A percentile compares a stretch with the other conserved stretches of the same genome.
Evolutionary conservation across 768 basidiomycete species (phyloP).

Genomic region (Rhizopogon sp.): DNA sequence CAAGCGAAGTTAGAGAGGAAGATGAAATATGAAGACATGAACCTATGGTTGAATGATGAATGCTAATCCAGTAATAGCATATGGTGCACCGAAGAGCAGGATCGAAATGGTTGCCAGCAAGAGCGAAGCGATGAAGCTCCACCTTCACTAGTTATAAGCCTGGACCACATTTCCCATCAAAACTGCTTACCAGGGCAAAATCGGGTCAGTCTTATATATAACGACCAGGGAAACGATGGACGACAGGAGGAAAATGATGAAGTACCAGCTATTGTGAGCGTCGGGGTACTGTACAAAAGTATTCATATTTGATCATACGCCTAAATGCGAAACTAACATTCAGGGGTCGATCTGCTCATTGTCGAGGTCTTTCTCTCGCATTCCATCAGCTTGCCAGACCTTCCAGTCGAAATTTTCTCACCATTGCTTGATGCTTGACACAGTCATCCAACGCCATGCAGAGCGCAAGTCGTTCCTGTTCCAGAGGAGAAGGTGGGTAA

Average conservation of each 20-base stretch:
- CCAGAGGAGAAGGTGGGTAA: constrained; percentile 50
- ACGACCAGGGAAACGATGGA: constrained; percentile 51
- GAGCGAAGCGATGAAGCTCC: constrained; percentile 49
- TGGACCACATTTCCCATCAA: constrained; percentile 1
- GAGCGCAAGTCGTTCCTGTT: constrained; percentile 43
- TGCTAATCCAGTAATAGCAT: constrained; percentile 38
- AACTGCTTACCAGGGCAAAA: constrained; percentile 45
- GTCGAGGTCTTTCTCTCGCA: constrained; percentile 25
- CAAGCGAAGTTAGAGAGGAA: no score
- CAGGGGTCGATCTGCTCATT: constrained; percentile 40
- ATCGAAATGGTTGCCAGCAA: constrained; percentile 45
- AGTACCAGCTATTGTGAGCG: constrained; percentile 29
- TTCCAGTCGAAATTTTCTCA: constrained; percentile 33
- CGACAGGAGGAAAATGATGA: constrained; percentile 14
- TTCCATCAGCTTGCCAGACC: constrained; percentile 26
- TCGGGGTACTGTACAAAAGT: constrained; percentile 25
- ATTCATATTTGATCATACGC: no score
- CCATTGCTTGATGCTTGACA: constrained; percentile 25
- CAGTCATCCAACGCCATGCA: constrained; percentile 43
- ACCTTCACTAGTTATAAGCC: constrained; percentile 21
- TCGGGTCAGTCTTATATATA: constrained; percentile 48
- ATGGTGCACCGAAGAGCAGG: constrained; percentile 50
- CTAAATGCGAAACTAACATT: constrained; percentile 16
- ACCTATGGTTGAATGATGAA: constrained; percentile 16
- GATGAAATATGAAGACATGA: neutral